Percentiles rank a stretch among this genome's conserved stretches.
phyloP scores from a whole-genome alignment of 345 rosid genomes.

The Linum usitatissimum region DNA sequence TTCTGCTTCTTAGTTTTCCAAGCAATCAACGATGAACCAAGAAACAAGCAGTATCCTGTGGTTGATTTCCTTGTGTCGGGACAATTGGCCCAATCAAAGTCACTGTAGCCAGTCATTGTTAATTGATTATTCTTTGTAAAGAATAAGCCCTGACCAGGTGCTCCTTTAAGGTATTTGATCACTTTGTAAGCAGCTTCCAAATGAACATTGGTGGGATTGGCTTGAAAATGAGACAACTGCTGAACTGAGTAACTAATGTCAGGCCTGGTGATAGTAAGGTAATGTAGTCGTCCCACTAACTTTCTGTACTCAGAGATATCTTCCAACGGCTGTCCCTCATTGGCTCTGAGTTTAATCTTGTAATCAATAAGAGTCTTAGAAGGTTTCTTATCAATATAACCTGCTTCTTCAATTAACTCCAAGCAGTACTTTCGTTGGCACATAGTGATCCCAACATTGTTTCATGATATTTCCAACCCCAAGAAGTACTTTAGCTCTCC shows the following conservation, averaged over 20 bases:
- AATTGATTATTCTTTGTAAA: neutral
- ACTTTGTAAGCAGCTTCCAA: neutral
- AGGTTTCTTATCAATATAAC: neutral
- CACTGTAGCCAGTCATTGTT: neutral
- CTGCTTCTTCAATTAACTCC: neutral
- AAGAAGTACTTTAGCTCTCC: neutral
- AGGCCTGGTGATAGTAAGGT: neutral
- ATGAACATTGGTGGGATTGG: neutral
- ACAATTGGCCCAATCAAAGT: neutral
- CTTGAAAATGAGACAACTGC: neutral
- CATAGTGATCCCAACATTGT: neutral
- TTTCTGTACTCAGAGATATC: neutral
- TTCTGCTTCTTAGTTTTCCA: neutral
- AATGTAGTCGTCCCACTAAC: neutral
- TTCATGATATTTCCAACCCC: neutral
- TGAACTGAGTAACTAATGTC: neutral
- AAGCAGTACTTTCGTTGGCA: neutral
- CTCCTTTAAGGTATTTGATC: neutral
- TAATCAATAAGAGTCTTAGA: neutral
- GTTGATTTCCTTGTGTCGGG: neutral
- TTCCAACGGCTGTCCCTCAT: neutral
- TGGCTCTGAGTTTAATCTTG: neutral
- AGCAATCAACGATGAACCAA: neutral
- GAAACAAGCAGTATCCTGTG: neutral
- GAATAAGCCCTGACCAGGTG: neutral